Evolutionary conservation across 2,329 filamentous ascomycete species (phyloP), one percentile per base, ranked within the genome.

Genomic region (Tothia fuscella): DNA sequence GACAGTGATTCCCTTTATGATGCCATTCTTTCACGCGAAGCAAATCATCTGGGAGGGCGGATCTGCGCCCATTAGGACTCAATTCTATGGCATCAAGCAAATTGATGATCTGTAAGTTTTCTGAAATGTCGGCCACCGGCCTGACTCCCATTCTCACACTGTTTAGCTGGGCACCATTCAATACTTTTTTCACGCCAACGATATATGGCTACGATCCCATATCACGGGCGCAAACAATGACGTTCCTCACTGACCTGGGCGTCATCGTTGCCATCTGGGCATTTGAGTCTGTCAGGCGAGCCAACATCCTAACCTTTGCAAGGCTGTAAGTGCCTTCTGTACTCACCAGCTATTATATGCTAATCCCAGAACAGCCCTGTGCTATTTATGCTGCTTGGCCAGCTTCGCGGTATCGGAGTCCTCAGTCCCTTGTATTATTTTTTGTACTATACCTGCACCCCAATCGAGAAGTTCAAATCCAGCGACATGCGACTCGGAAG

Each of bases 371-470:
- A 40, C 24, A 40, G 37, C 9, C 21, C 37, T 7, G 17, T 14
- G 6, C 12, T 40, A 13, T 40, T 16, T 9, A 22, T n/a, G 21
- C 10, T 30, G 9, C 21, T 40, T 6, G 21, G 37, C n/a, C 37
- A 40, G 19, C 10, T 40, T 6, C 25, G 17, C 16, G 55, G 58
- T 3, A 47, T 58, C 12, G 60, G 54, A 7, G 46, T 56, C 22
- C 40, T 58, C 2, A 54, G 53, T 2, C 58, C 60, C 4, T 36
- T 62, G 16, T 64, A 59, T 50, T 62, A 52, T 46, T 62, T 59
- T 46, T 46, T 62, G 26, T 56, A 62, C 41, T 63, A 60, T 38
- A 42, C 60, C 4, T 51, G 52, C 37, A 53, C 51, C 17, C 53
- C 56, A 5, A 46, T 59, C n/a, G 53, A 55, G 14, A 56, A 53